A percentile compares a stretch with the other conserved stretches of the same genome.
These are phyloP conservation scores for Dalechampia spathulata DNA, from an alignment of 441 rosid genomes.

Conservation along the genomic window DNA sequence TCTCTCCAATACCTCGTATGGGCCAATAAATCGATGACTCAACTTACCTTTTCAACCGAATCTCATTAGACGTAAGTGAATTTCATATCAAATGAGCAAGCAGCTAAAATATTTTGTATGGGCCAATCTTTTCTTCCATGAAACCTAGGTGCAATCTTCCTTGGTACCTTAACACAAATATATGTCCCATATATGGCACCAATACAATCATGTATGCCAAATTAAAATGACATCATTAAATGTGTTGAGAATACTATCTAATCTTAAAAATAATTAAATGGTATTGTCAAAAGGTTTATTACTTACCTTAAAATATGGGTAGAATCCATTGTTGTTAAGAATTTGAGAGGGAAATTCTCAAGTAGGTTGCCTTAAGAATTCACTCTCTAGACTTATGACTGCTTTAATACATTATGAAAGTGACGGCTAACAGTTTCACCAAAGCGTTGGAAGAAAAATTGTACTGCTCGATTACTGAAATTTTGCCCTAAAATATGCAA, in stretches of 20 bases:
- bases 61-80: neutral
- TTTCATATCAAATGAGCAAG: neutral
- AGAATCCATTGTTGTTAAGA: neutral
- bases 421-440: neutral
- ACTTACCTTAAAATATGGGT: no score
- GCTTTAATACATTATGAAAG: neutral
- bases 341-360: neutral
- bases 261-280: neutral
- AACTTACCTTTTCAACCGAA: no score
- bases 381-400: no score
- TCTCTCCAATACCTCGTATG: no score
- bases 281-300: neutral
- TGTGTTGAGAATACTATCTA: neutral
- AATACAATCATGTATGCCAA: neutral
- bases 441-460: neutral
- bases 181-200: no score
- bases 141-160: neutral
- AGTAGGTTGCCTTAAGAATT: no score
- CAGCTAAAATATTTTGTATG: neutral
- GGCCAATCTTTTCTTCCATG: neutral
- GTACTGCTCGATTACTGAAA: neutral
- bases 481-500: neutral
- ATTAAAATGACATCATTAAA: rapidly evolving
- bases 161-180: neutral
- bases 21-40: no score